These are phyloP conservation scores for Leucocoprinus birnbaumii DNA, from an alignment of 768 basidiomycete genomes.

Conservation along the genomic window DNA sequence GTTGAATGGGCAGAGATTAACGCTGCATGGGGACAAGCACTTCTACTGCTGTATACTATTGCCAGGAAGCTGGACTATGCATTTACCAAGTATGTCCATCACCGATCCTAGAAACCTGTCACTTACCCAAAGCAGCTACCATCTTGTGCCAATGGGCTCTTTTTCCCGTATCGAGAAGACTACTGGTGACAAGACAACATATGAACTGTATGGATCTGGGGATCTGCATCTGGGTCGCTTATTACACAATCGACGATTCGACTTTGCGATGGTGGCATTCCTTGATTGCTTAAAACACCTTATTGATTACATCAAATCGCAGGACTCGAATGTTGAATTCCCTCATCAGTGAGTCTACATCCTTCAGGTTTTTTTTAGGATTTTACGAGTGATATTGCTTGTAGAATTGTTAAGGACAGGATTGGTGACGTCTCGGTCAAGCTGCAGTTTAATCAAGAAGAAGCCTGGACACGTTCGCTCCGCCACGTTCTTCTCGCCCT, in stretches of 20 bases:
- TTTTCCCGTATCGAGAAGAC: constrained; percentile 90
- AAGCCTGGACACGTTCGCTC: constrained; percentile 92
- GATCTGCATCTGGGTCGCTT: constrained; percentile 87
- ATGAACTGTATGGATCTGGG: constrained; percentile 94
- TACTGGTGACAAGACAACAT: constrained; percentile 76
- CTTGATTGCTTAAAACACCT: constrained; percentile 93
- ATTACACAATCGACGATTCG: constrained; percentile 93
- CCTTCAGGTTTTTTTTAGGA: background rate
- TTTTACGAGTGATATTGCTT: background rate
- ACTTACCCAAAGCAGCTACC: constrained; percentile 55
- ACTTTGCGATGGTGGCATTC: constrained; percentile 94
- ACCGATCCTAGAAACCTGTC: background rate
- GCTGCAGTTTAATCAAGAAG: constrained; percentile 92
- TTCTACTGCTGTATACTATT: constrained; percentile 88
- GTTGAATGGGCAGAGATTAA: constrained; percentile 99
- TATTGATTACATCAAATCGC: constrained; percentile 78
- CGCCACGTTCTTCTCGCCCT: constrained; percentile 87
- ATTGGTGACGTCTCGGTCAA: constrained; percentile 96
- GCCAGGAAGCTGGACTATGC: constrained; percentile 88
- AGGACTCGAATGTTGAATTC: constrained; percentile 72
- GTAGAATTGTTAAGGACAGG: constrained; percentile 87
- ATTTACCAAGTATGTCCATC: constrained; percentile 69
- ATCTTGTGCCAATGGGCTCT: constrained; percentile 90
- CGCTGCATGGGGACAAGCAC: constrained; percentile 96
- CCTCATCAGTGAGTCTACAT: constrained; percentile 87